These are phyloP conservation scores for Aureobasidium sp. DNA, from an alignment of 2,329 filamentous ascomycete genomes.

Conservation along the genomic window DNA sequence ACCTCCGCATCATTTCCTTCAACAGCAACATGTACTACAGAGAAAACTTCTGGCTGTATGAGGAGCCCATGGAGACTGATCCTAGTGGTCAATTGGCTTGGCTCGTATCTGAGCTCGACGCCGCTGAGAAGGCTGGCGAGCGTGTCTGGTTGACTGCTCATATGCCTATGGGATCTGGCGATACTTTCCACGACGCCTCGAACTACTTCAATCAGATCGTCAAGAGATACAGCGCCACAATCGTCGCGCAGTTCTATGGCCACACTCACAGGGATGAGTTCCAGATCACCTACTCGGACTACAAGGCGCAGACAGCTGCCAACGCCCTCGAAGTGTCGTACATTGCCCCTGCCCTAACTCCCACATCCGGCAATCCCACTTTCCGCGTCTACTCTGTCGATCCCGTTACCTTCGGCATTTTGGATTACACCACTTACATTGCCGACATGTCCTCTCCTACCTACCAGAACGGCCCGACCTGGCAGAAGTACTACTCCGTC, in stretches of 20 bases:
- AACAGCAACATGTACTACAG: conserved; percentile 56
- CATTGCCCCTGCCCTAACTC: conserved; percentile 49
- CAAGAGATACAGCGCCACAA: conserved; percentile 47
- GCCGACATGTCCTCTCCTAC: conserved; percentile 44
- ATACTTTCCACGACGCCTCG: conserved; percentile 46
- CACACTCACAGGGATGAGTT: conserved; percentile 54
- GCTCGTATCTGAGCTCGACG: conserved; percentile 48
- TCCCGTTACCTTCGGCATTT: conserved; percentile 48
- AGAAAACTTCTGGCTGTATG: conserved; percentile 52
- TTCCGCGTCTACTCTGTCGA: conserved; percentile 56
- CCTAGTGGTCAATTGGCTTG: conserved; percentile 48
- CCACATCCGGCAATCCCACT: conserved; percentile 49
- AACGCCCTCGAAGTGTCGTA: conserved; percentile 48
- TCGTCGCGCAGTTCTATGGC: conserved; percentile 51
- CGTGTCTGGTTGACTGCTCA: conserved; percentile 54
- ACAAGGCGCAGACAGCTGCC: conserved; percentile 34
- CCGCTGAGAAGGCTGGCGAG: conserved; percentile 46
- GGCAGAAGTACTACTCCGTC: conserved; percentile 51
- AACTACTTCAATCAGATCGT: conserved; percentile 48
- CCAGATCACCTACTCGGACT: conserved; percentile 48
- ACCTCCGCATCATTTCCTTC: conserved; percentile 52
- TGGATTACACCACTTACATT: conserved; percentile 50
- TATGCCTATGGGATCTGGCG: conserved; percentile 42
- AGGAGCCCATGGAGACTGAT: conserved; percentile 44
- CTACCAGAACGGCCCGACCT: conserved; percentile 45